Conservation (phyloP, 148 eudicot genomes). For the Nepenthes mirabilis region DNA sequence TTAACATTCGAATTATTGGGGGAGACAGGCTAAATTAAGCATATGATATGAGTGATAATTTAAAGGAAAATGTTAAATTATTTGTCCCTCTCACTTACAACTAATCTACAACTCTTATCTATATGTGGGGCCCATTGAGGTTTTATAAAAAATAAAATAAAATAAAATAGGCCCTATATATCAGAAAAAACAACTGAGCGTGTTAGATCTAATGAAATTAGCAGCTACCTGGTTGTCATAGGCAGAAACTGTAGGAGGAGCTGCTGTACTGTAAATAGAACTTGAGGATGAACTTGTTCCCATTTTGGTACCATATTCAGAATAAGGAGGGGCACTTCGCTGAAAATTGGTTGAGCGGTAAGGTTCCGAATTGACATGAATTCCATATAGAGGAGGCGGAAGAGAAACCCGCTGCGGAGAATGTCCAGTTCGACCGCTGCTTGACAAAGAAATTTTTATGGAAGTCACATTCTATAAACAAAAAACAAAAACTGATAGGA, state of each 20-base stretch:
- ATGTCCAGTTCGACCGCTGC: constrained; percentile 51
- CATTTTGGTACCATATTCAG: constrained; percentile 4
- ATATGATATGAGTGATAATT: too few species aligned
- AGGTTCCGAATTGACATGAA: constrained; percentile 2
- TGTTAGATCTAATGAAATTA: not conserved
- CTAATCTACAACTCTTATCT: too few species aligned
- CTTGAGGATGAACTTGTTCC: constrained; percentile 13
- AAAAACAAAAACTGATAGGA: not conserved
- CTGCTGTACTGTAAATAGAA: not conserved
- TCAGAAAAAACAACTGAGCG: too few species aligned
- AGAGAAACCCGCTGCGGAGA: constrained; percentile 52
- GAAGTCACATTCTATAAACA: not conserved
- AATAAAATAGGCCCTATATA: too few species aligned
- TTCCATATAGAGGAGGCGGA: constrained; percentile 54
- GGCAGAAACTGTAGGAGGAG: constrained; percentile 14
- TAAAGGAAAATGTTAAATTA: too few species aligned
- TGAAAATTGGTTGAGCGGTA: constrained; percentile 28
- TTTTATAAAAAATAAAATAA: too few species aligned
- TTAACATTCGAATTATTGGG: not conserved
- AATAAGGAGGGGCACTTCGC: constrained; percentile 22
- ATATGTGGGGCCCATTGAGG: too few species aligned
- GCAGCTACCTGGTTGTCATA: constrained; percentile 14
- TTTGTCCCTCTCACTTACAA: too few species aligned
- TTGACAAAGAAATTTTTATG: not conserved
- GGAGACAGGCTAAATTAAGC: too few species aligned